These are phyloP conservation scores for Coemansia sp. DNA, from an alignment of 192 early-diverging fungal genomes.

Conservation along the genomic window DNA sequence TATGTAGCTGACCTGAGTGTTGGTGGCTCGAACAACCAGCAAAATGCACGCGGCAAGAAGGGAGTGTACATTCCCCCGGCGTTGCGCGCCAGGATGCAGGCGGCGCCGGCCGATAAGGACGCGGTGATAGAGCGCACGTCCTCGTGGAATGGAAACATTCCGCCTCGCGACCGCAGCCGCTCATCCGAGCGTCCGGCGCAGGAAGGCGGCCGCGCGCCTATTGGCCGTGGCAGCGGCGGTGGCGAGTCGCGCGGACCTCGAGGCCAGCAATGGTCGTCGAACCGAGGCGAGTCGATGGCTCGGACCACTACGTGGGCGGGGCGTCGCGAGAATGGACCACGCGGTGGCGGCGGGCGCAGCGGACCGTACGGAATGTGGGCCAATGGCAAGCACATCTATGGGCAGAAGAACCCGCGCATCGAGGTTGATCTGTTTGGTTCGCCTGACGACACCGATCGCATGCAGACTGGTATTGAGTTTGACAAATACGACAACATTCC, in stretches of 20 bases:
- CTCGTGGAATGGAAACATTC: slow-evolving; percentile 52
- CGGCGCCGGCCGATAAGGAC: slow-evolving; percentile 41
- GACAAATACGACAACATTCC: slow-evolving; percentile 99
- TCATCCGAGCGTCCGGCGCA: slow-evolving; percentile 25
- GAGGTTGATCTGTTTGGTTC: slow-evolving; percentile 77
- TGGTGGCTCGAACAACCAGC: slow-evolving; percentile 55
- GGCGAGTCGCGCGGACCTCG: slow-evolving; percentile 47
- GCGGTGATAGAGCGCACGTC: slow-evolving; percentile 53
- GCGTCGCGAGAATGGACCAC: slow-evolving; percentile 36
- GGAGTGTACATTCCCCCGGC: slow-evolving; percentile 69
- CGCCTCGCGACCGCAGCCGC: slow-evolving; percentile 47
- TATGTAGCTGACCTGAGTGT: slow-evolving; percentile 67
- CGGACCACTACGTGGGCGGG: slow-evolving; percentile 57
- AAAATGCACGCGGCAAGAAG: slow-evolving; percentile 7
- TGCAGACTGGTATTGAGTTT: slow-evolving; percentile 96
- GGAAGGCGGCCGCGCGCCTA: slow-evolving; percentile 17
- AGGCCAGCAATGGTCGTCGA: slow-evolving; percentile 28
- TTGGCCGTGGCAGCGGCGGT: slow-evolving; percentile 34
- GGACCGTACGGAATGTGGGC: slow-evolving; percentile 63
- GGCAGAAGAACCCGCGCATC: slow-evolving; percentile 70
- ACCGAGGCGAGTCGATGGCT: slow-evolving; percentile 36
- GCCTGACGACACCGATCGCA: slow-evolving; percentile 70
- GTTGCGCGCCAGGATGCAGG: slow-evolving; percentile 56
- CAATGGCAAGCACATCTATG: slow-evolving; percentile 78
- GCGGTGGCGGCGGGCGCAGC: slow-evolving; percentile 25